Evolutionary conservation across 306 rosid species (phyloP), one percentile per base, ranked within the genome.

Genomic region (Carpinus viminea): DNA sequence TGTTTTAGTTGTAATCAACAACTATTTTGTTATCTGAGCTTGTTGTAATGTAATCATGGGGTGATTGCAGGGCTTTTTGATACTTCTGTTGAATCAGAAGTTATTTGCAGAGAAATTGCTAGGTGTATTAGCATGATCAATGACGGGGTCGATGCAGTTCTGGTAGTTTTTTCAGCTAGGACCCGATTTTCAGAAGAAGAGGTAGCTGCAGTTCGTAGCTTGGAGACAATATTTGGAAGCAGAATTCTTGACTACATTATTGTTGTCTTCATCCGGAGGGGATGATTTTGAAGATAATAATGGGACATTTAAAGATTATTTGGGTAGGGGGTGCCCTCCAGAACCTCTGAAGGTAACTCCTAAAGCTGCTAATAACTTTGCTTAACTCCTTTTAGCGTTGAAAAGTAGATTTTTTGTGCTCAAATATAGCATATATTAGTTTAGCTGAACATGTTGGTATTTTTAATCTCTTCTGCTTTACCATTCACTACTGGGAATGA

Each of bases 121-220:
- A 94, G 84, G 47, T 94, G 98, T 68, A 92, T 94, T 77, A 83
- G 83, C 76, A 41, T 94, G 81, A 97, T 97, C 31, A 91, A 94
- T 86, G 95, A 94, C 69, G 98, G 97, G 51, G 88, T 94, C 77
- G 97, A 94, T 85, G 98, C 97, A 0, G 78, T 94, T 55, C 76
- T 94, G 72, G 70, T 94, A 20, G 96, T 92, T 76, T 88, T 90
- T 60, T 92, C 98, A 7, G 91, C 89, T 7, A 83, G 89, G 77
- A 68, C 92, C 43, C 96, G 97, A 11, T 92, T 94, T 69, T 81
- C 97, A 5, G 79, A 87, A 13, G 97, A 94, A 79, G 97, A 94
- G 81, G 85, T 73, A 74, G 84, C 93, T 76, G 91, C 96, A 34
- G 41, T 94, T 16, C 85, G 57, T 5, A 90, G 92, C 86, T 86